phyloP scores from a whole-genome alignment of 306 rosid species.

The Hippophae rhamnoides region DNA sequence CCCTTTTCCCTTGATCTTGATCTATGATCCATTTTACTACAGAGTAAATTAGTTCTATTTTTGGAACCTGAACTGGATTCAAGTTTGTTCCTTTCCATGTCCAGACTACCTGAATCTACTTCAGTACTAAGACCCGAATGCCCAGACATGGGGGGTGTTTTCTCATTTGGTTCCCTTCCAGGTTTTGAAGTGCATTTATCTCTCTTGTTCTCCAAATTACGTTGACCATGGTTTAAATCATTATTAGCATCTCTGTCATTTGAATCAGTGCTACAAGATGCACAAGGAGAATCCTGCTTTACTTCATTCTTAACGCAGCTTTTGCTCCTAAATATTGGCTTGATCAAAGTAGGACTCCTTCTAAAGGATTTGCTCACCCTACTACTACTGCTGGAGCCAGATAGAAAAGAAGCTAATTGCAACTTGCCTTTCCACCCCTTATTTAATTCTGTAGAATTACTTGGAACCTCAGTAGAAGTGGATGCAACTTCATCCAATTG shows the following conservation, averaged over 20 bases:
- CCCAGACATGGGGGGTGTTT: slow-evolving; percentile 37
- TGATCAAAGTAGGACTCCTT: slow-evolving; percentile 43
- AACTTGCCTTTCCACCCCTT: slow-evolving; percentile 31
- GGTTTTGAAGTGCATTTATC: slow-evolving; percentile 29
- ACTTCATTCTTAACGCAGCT: slow-evolving; percentile 52
- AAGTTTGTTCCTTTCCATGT: slow-evolving; percentile 36
- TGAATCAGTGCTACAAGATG: slow-evolving; percentile 31
- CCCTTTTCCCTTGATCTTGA: slow-evolving; percentile 81
- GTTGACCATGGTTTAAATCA: slow-evolving; percentile 31
- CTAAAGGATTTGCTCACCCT: slow-evolving; percentile 47
- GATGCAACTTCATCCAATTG: slow-evolving; percentile 29
- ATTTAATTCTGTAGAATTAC: slow-evolving; percentile 24
- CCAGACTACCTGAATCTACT: slow-evolving; percentile 34
- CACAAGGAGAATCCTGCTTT: slow-evolving; percentile 46
- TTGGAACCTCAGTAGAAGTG: slow-evolving; percentile 30
- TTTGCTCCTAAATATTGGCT: slow-evolving; percentile 52
- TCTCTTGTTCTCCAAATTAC: slow-evolving; percentile 36
- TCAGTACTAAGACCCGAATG: slow-evolving; percentile 43
- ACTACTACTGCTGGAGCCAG: slow-evolving; percentile 33
- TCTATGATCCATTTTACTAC: slow-evolving; percentile 49
- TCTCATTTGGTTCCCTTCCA: slow-evolving; percentile 37
- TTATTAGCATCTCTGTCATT: slow-evolving; percentile 23
- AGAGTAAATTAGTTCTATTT: slow-evolving; percentile 43
- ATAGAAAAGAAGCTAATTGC: slow-evolving; percentile 33
- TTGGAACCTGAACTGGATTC: slow-evolving; percentile 39